Base-by-base conservation (phyloP, 23 red algal species). In the Agarophyton chilense region DNA sequence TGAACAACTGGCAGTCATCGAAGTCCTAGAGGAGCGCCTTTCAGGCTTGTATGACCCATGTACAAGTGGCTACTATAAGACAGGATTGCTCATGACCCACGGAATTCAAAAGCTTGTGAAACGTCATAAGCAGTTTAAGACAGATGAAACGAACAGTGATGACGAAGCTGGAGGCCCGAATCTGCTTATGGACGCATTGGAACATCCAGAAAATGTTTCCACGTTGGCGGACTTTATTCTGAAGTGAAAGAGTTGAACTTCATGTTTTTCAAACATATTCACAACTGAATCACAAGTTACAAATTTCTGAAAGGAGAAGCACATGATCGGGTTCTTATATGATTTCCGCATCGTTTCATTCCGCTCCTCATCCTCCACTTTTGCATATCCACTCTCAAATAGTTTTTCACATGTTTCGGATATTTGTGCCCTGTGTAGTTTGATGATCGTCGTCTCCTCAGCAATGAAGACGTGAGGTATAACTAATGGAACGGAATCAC, bases 1-100 rank as follows among this genome's bases (percentile, higher is more conserved):
- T 13, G 21, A 49, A 49, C 68, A 74, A 42, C 33, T 47, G n/a
- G 68, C 45, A 9, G 33, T 74, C 68, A 74, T 74, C 19, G 21
- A 74, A 46, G 39, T 33, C 7, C 41, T 74, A 18, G 68, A 74
- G 68, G 29, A 26, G 38, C 40, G 18, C 3, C 68, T 74, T 49
- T 43, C 68, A 4, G 68, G 2, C n/a, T 5, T 47, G 13, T 74
- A 46, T 18, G 68, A 74, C 1, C 68, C 68, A 74, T 74, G 68
- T 29, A 74, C 68, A 47, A 43, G 47, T 46, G 40, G 68, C 21
- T 74, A 74, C 68, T 74, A 74, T 39, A 74, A 74, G 14, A 74
- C 68, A 26, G 38, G 40, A 46, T 46, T 74, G 38, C 41, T 24
- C 29, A 74, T 74, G 68, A 74, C 68, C 34, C 68, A 74, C 47